These are phyloP conservation scores for Nitzschia inconspicua DNA, from an alignment of 108 stramenopile species.

Conservation along the genomic window DNA sequence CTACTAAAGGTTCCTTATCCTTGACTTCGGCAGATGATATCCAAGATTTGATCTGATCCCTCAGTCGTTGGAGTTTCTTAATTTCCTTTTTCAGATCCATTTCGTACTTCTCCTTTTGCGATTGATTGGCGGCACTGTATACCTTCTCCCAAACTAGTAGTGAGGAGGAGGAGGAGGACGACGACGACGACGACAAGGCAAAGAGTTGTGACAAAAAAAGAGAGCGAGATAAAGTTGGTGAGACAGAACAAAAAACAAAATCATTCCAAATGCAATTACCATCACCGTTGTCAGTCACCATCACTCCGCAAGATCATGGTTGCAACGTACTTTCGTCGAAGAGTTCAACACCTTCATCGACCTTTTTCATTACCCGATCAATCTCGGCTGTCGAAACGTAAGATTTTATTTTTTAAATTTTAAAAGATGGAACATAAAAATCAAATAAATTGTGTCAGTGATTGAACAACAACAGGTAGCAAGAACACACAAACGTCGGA, in stretches of 20 bases:
- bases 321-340: slow-evolving; percentile 99
- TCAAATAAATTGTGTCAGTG: not conserved
- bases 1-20: slow-evolving; percentile 89
- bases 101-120: slow-evolving; percentile 98
- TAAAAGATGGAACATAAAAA: not conserved
- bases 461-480: not conserved
- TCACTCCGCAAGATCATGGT: too few species aligned
- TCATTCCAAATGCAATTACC: too few species aligned
- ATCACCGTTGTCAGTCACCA: too few species aligned
- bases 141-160: slow-evolving; percentile 99
- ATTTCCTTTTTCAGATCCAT: slow-evolving; percentile 99
- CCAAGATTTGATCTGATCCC: slow-evolving; percentile 99
- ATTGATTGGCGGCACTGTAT: slow-evolving; percentile 92
- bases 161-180: too few species aligned
- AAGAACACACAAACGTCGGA: not conserved
- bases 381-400: slow-evolving; percentile 69
- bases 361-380: slow-evolving; percentile 92
- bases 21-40: slow-evolving; percentile 93
- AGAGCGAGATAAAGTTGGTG: not conserved
- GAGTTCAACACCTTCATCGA: slow-evolving; percentile 96
- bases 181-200: too few species aligned
- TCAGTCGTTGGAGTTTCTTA: slow-evolving; percentile 96
- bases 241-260: not conserved
- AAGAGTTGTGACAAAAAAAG: not conserved
- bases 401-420: not conserved